These are phyloP conservation scores for Boletus semigastroideus DNA, from an alignment of 1,284 basidiomycete species.

Conservation along the genomic window DNA sequence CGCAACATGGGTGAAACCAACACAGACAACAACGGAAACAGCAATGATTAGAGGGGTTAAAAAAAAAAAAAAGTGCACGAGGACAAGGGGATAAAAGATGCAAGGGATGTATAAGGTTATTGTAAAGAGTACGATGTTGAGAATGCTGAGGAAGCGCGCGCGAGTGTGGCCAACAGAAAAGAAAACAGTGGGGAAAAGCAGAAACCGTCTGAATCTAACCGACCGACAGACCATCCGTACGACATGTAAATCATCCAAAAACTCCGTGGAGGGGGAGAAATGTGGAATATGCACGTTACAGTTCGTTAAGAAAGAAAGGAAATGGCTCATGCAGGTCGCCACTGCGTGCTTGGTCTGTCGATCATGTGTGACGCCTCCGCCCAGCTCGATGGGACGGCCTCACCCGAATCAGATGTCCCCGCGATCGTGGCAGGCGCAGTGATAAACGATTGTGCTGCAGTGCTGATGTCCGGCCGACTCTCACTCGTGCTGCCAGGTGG, in stretches of 20 bases:
- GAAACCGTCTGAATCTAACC: constrained; percentile 13
- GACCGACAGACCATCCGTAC: constrained; percentile 4
- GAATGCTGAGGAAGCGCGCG: background rate
- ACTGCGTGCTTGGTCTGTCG: constrained; percentile 31
- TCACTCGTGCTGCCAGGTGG: constrained; percentile 20
- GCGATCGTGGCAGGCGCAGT: constrained; percentile 59
- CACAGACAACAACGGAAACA: constrained; percentile 9
- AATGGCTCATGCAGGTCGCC: constrained; percentile 24
- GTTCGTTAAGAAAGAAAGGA: background rate
- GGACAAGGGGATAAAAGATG: background rate
- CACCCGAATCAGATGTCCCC: constrained; percentile 42
- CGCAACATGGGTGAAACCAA: too few relatives aligned
- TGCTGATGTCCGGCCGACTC: constrained; percentile 62
- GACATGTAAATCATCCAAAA: constrained; percentile 15
- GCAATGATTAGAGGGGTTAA: constrained; percentile 1
- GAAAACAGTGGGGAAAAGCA: background rate
- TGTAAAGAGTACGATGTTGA: constrained; percentile 20
- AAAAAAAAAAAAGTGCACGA: background rate
- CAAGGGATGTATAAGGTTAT: constrained; percentile 13
- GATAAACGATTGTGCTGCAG: constrained; percentile 64
- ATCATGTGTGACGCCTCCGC: constrained; percentile 42
- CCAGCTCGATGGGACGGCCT: constrained; percentile 36
- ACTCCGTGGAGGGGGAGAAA: background rate
- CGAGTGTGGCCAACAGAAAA: background rate
- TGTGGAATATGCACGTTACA: background rate